Evolutionary conservation across 2,329 filamentous ascomycete genomes (phyloP).

Genomic region (Penicillium sp.): DNA sequence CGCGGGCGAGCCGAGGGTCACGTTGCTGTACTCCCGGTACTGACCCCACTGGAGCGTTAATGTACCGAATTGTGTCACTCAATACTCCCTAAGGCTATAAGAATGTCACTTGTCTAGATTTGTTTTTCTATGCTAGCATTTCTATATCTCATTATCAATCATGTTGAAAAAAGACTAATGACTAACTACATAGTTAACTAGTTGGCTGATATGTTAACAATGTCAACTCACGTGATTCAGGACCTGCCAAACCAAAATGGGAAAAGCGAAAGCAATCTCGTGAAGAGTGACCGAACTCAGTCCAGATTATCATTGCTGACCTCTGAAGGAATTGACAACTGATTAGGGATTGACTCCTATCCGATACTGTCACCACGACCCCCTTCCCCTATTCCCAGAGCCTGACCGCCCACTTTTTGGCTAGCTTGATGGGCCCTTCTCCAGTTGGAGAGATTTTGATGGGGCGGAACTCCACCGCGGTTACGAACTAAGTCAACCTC

Average conservation of each 20-base stretch:
- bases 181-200: too few species aligned
- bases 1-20: slow-evolving; percentile 10
- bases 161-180: too few species aligned
- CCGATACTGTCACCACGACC: not conserved
- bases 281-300: not conserved
- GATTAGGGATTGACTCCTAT: not conserved
- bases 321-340: not conserved
- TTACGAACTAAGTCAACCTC: slow-evolving; percentile 20
- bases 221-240: not conserved
- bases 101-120: not conserved
- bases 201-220: not conserved
- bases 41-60: not conserved
- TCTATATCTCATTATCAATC: not conserved
- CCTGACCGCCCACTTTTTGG: slow-evolving; percentile 15
- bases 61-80: not conserved
- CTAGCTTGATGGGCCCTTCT: slow-evolving; percentile 24
- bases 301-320: not conserved
- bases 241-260: not conserved
- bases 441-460: slow-evolving; percentile 22
- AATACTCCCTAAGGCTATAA: not conserved
- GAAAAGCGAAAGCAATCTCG: not conserved
- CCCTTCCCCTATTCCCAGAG: slow-evolving; percentile 9
- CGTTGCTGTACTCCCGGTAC: not conserved
- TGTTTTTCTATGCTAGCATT: not conserved
- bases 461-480: slow-evolving; percentile 29